phyloP scores from a whole-genome alignment of 345 rosid genomes.

The Laguncularia racemosa region DNA sequence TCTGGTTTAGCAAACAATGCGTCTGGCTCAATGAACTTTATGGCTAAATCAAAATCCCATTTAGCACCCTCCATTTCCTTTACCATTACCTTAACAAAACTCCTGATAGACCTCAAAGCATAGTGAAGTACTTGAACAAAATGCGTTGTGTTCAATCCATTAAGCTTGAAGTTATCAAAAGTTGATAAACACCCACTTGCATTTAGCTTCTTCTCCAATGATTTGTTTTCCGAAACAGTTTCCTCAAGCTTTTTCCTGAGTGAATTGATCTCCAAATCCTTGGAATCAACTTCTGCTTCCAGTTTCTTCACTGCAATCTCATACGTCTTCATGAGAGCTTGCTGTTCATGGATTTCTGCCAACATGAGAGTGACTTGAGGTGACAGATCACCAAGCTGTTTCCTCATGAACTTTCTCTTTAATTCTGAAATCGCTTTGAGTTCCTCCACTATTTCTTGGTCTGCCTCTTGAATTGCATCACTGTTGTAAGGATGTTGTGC shows the following conservation, averaged over 20 bases:
- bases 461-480: conserved; percentile 72
- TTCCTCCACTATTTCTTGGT: conserved; percentile 82
- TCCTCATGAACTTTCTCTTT: conserved; percentile 55
- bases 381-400: conserved; percentile 55
- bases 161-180: conserved; percentile 39
- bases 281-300: conserved; percentile 38
- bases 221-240: conserved; percentile 29
- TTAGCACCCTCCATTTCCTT: conserved; percentile 72
- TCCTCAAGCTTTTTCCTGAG: conserved; percentile 32
- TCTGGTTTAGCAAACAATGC: conserved; percentile 31
- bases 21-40: conserved; percentile 45
- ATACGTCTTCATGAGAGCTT: conserved; percentile 79
- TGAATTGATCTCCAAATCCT: conserved; percentile 28
- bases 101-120: conserved; percentile 45
- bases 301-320: conserved; percentile 74
- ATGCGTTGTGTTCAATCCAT: conserved; percentile 32
- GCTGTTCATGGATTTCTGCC: conserved; percentile 95
- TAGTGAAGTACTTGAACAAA: conserved; percentile 53
- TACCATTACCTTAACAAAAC: conserved; percentile 57
- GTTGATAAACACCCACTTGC: conserved; percentile 53
- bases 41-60: conserved; percentile 84
- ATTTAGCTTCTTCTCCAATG: conserved; percentile 54
- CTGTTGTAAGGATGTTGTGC: conserved; percentile 82
- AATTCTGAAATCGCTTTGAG: conserved; percentile 62
- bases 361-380: conserved; percentile 86